These are phyloP conservation scores for Aspergillus nanangensis DNA, from an alignment of 495 filamentous ascomycete genomes.

Conservation along the genomic window DNA sequence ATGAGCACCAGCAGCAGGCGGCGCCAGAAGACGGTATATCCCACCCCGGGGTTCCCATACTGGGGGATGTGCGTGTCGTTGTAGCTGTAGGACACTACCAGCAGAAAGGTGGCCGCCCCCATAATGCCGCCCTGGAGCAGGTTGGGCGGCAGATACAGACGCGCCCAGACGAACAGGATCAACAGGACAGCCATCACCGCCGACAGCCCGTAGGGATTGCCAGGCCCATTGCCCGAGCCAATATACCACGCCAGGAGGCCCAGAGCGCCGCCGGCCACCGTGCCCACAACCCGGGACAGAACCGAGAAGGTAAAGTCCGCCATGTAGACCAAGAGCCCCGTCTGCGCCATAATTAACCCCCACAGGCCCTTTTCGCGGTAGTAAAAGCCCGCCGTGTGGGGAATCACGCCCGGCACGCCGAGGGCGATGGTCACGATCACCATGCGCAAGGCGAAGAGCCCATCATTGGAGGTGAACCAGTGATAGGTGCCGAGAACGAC, in stretches of 20 bases:
- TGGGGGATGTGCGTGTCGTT: slow-evolving; percentile 36
- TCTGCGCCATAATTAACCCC: slow-evolving; percentile 45
- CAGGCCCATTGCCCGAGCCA: slow-evolving; percentile 35
- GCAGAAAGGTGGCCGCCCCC: slow-evolving; percentile 35
- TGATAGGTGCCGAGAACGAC: slow-evolving; percentile 18
- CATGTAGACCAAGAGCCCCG: slow-evolving; percentile 38
- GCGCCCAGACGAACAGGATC: slow-evolving; percentile 30
- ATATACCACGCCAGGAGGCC: slow-evolving; percentile 45
- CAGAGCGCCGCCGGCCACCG: slow-evolving; percentile 33
- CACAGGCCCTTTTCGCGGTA: slow-evolving; percentile 43
- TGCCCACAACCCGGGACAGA: slow-evolving; percentile 27
- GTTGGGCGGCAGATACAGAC: slow-evolving; percentile 27
- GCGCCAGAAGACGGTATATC: slow-evolving; percentile 43
- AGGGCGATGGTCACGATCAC: slow-evolving; percentile 40
- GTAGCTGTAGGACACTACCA: slow-evolving; percentile 36
- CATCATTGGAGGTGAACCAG: slow-evolving; percentile 25
- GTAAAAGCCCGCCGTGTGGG: slow-evolving; percentile 37
- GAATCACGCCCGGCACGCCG: slow-evolving; percentile 32
- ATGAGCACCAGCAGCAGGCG: slow-evolving; percentile 38
- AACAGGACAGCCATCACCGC: slow-evolving; percentile 33
- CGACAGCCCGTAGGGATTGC: slow-evolving; percentile 38
- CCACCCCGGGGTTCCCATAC: slow-evolving; percentile 39
- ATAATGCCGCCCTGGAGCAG: slow-evolving; percentile 33
- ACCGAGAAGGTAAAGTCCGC: slow-evolving; percentile 39
- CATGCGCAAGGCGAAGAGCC: slow-evolving; percentile 34